A percentile compares a stretch with the other conserved stretches of the same genome.
Evolutionary conservation across 176 grass and related monocot genomes (phyloP).

Genomic region (Sorghum bicolor): DNA sequence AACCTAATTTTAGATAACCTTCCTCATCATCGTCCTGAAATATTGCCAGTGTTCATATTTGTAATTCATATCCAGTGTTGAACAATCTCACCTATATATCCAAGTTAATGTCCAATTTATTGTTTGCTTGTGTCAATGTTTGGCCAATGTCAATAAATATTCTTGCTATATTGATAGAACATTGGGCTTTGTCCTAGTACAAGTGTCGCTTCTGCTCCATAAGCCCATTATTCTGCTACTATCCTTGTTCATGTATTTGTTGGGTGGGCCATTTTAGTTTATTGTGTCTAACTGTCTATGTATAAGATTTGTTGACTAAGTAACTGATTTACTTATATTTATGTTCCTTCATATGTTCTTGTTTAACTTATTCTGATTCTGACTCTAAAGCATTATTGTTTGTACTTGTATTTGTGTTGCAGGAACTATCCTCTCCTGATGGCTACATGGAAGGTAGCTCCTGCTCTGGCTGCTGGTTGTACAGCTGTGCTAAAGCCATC

Average conservation of each 20-base stretch:
- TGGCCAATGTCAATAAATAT: neutral
- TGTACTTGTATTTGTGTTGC: neutral
- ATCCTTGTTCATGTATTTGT: conserved; percentile 4
- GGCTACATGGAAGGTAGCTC: conserved; percentile 98
- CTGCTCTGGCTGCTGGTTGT: conserved; percentile 98
- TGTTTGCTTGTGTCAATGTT: neutral
- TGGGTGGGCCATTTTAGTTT: neutral
- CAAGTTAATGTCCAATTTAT: neutral
- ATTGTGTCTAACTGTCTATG: neutral
- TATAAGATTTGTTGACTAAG: neutral
- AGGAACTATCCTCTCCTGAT: conserved; percentile 99
- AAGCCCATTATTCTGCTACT: neutral
- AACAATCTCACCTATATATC: neutral
- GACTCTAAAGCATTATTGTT: neutral
- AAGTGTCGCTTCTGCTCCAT: neutral
- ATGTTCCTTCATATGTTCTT: neutral
- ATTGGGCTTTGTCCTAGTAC: neutral
- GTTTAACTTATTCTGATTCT: neutral
- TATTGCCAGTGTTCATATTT: neutral
- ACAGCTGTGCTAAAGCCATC: conserved; percentile 96
- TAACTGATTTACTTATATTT: conserved; percentile 12
- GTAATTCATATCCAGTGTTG: conserved; percentile 2
- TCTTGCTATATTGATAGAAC: neutral
- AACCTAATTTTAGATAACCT: neutral
- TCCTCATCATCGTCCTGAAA: neutral